Conservation (phyloP, 83 land plant genomes). For the Diphasiastrum complanatum region DNA sequence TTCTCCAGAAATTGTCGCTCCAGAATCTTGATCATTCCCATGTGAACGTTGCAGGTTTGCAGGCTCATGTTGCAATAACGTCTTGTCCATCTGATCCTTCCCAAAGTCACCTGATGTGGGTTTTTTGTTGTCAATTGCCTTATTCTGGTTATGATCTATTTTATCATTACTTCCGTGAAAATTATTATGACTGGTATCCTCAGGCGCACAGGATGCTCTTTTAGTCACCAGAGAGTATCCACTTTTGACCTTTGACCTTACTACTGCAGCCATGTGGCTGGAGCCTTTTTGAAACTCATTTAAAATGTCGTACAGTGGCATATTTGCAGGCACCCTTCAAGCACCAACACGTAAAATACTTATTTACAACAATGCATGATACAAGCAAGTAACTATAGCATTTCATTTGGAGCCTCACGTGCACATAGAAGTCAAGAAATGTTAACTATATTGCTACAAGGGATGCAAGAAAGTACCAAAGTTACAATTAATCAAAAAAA, state of each 20-base stretch:
- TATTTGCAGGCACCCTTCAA: constrained; percentile 33
- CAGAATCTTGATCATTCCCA: not conserved
- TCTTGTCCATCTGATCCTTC: no score
- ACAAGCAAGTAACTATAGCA: no score
- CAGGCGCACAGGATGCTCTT: not conserved
- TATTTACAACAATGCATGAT: no score
- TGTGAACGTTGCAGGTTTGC: no score
- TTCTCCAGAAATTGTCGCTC: not conserved
- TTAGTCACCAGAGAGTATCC: constrained; percentile 15
- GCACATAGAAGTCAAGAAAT: no score
- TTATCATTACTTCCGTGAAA: not conserved
- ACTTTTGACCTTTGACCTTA: constrained; percentile 25
- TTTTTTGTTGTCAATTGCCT: constrained; percentile 10
- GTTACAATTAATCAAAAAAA: no score
- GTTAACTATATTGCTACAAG: not conserved
- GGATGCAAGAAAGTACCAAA: no score
- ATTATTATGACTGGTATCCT: not conserved
- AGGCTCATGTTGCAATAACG: not conserved
- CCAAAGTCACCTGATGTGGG: no score
- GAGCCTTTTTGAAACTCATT: constrained; percentile 37
- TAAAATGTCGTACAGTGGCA: constrained; percentile 36
- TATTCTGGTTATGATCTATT: constrained; percentile 13
- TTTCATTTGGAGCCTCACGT: not conserved
- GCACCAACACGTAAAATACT: no score
- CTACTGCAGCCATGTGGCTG: constrained; percentile 38